Evolutionary conservation across 2,329 filamentous ascomycete species (phyloP), one percentile per base, ranked within the genome.

Genomic region (Paramyrothecium sp.): DNA sequence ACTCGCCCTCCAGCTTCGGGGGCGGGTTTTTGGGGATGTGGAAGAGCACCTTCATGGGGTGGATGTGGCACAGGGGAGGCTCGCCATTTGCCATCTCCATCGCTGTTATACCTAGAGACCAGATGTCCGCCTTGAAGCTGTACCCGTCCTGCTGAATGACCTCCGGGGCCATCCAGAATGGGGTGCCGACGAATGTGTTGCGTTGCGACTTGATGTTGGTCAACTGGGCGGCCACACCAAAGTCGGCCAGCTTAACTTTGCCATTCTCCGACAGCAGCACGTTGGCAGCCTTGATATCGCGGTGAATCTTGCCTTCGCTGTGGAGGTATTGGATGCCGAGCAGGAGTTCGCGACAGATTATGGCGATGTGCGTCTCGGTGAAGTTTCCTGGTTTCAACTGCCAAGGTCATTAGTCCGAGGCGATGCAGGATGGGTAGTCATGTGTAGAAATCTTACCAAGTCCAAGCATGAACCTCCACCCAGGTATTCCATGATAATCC

Each of bases 401-500:
- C 19, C 13, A 54, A 49, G 34, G 10, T 33, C 52, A 71, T 78
- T 65, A 76, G 75, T 59, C 56, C 20, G 20, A 66, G 54, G 56
- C 22, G 5, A 19, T 44, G 5, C 38, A 44, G 38, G 13, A 44
- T 44, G 38, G 5, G 13, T 4, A 16, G 7, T 33, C 33, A 52
- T 7, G 47, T 3, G 11, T 20, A 23, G 8, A 51, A 17, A 47
- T 34, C 81, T 67, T 84, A 96, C 91, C 80, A 99, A 75, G 73
- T 99, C 95, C 63, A 97, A 82, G 72, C 95, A 97, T 19, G 95
- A 98, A 46, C 95, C 95, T 61, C 95, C 95, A 7, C 95, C 95
- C 12, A 99, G 80, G 70, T 90, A 99, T 75, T 99, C 95, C 95
- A 99, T 99, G 58, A 98, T 92, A 70, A 99, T 99, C 95, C 95